These are phyloP conservation scores for Phenoliferia sp. DNA, from an alignment of 1,284 basidiomycete genomes.

Conservation along the genomic window DNA sequence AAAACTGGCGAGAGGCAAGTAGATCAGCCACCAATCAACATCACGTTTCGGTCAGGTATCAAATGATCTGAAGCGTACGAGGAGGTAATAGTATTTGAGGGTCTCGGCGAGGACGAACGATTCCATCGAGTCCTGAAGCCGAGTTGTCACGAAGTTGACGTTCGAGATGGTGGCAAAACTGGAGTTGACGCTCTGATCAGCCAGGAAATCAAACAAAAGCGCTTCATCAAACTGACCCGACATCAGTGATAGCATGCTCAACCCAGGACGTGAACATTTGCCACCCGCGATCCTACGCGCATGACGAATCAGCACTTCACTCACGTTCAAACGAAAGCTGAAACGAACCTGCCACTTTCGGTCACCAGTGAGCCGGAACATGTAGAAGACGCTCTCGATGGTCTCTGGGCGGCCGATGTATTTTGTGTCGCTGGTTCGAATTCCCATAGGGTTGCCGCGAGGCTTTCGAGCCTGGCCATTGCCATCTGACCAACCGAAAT, in stretches of 20 bases:
- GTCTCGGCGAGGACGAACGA: slow-evolving; percentile 54
- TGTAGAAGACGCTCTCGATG: slow-evolving; percentile 53
- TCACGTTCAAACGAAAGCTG: neutral
- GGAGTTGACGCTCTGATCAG: neutral
- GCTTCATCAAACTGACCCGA: slow-evolving; percentile 13
- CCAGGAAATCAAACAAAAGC: no score
- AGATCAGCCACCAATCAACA: no score
- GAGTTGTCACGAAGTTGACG: slow-evolving; percentile 38
- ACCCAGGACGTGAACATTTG: slow-evolving; percentile 55
- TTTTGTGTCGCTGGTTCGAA: slow-evolving; percentile 25
- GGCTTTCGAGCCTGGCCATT: slow-evolving; percentile 7
- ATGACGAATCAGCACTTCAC: neutral
- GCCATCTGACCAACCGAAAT: neutral
- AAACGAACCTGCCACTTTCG: slow-evolving; percentile 47
- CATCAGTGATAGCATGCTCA: slow-evolving; percentile 40
- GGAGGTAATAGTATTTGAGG: slow-evolving; percentile 46
- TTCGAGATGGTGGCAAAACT: slow-evolving; percentile 2
- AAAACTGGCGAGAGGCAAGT: slow-evolving; percentile 44
- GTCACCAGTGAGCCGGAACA: slow-evolving; percentile 54
- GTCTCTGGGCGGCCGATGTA: slow-evolving; percentile 51
- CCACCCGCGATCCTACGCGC: slow-evolving; percentile 50
- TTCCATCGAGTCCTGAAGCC: slow-evolving; percentile 49
- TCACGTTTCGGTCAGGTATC: neutral
- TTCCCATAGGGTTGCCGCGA: slow-evolving; percentile 37
- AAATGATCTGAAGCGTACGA: slow-evolving; percentile 22